These are phyloP conservation scores for Quercus phellos DNA, from an alignment of 331 rosid species.

Conservation along the genomic window DNA sequence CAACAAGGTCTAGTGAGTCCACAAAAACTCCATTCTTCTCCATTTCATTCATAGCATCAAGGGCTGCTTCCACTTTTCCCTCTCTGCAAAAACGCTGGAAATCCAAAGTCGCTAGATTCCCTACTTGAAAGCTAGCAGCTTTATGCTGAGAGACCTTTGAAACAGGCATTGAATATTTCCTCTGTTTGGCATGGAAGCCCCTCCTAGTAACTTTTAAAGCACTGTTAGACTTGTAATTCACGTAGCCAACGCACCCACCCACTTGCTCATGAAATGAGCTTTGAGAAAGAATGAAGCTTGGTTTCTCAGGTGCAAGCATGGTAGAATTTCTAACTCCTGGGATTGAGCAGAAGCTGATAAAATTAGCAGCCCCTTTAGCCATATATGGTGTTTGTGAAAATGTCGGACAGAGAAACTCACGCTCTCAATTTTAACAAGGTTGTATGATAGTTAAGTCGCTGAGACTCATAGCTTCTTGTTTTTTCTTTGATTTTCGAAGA, in stretches of 20 bases:
- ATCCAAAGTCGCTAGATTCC: background rate
- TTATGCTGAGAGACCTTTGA: background rate
- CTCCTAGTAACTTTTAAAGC: background rate
- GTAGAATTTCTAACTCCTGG: background rate
- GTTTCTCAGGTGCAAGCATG: background rate
- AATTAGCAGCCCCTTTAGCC: too few relatives aligned
- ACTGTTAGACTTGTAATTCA: background rate
- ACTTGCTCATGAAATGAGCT: background rate
- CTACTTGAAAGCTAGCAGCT: background rate
- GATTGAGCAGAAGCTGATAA: background rate
- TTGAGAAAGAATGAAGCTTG: background rate
- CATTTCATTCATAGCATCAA: background rate
- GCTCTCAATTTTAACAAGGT: slow-evolving; percentile 7
- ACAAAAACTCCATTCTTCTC: background rate
- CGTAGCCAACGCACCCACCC: background rate
- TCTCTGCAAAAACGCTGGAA: background rate
- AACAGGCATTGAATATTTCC: background rate
- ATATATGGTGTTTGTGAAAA: slow-evolving; percentile 13
- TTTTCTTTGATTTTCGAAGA: too few relatives aligned
- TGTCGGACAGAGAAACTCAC: slow-evolving; percentile 30
- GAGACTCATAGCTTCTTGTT: too few relatives aligned
- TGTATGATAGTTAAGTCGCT: background rate
- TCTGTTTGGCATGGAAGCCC: background rate
- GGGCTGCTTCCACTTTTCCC: background rate
- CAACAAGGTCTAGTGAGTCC: background rate